These are phyloP conservation scores for Viola pubescens DNA, from an alignment of 441 rosid species.

Conservation along the genomic window DNA sequence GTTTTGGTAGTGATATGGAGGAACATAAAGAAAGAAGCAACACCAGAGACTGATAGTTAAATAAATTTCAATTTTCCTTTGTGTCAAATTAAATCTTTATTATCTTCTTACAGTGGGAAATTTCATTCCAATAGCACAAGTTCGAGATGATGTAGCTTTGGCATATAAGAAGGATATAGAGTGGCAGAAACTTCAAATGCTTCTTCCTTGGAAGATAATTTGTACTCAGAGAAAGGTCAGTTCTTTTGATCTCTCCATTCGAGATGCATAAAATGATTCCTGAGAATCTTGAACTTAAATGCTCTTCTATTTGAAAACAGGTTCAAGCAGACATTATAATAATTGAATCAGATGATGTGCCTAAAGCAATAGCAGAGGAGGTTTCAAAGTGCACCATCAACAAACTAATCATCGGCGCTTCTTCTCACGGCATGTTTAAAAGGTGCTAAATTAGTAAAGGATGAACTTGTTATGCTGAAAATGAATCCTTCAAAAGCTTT, in stretches of 20 bases:
- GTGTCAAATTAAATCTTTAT: constrained; percentile 8
- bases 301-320: constrained; percentile 25
- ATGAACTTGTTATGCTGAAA: background rate
- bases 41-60: background rate
- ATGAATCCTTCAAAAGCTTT: background rate
- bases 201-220: constrained; percentile 61
- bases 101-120: constrained; percentile 53
- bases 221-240: constrained; percentile 58
- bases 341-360: constrained; percentile 63
- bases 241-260: constrained; percentile 5
- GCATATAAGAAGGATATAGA: constrained; percentile 56
- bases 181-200: constrained; percentile 45
- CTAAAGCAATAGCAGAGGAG: constrained; percentile 67
- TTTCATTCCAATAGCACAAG: constrained; percentile 52
- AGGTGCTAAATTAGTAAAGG: constrained; percentile 31
- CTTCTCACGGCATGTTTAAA: constrained; percentile 50
- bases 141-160: constrained; percentile 66
- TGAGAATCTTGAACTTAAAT: constrained; percentile 10
- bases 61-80: background rate
- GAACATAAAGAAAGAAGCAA: background rate
- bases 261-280: background rate
- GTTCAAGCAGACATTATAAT: constrained; percentile 46
- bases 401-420: constrained; percentile 85
- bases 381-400: constrained; percentile 35
- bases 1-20: too few relatives aligned